phyloP scores from a whole-genome alignment of 345 rosid genomes.

The Hirschfeldia incana region DNA sequence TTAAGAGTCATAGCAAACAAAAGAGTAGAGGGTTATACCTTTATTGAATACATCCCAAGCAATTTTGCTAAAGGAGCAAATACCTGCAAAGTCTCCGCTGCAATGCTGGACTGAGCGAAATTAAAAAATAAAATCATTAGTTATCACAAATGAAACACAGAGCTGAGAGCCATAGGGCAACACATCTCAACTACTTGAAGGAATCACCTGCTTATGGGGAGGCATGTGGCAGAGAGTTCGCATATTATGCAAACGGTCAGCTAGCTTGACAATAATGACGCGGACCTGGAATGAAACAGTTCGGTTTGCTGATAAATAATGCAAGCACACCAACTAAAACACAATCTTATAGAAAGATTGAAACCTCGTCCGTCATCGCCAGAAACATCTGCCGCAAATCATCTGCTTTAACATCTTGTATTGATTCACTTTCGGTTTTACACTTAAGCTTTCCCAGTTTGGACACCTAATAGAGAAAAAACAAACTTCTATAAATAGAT shows the following conservation, averaged over 20 bases:
- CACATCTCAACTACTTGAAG: slow-evolving; percentile 13
- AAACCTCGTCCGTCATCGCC: slow-evolving; percentile 97
- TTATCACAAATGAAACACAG: slow-evolving; percentile 20
- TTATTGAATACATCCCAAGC: slow-evolving; percentile 96
- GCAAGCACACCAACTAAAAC: slow-evolving; percentile 18
- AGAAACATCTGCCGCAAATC: slow-evolving; percentile 98
- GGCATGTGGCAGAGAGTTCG: slow-evolving; percentile 96
- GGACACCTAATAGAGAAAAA: slow-evolving; percentile 62
- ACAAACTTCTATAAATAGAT: slow-evolving; percentile 10
- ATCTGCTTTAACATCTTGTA: slow-evolving; percentile 98
- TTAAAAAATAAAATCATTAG: slow-evolving; percentile 34
- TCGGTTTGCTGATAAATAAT: slow-evolving; percentile 23
- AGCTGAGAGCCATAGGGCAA: slow-evolving; percentile 15
- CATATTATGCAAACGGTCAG: slow-evolving; percentile 98
- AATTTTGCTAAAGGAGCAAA: slow-evolving; percentile 98
- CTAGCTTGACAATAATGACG: slow-evolving; percentile 96
- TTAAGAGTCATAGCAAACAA: not conserved
- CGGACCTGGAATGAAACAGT: slow-evolving; percentile 68
- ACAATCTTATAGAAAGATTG: not conserved
- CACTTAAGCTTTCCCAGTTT: slow-evolving; percentile 91
- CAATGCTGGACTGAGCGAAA: slow-evolving; percentile 84
- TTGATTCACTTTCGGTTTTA: slow-evolving; percentile 68
- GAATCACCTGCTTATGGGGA: slow-evolving; percentile 85
- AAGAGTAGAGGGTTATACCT: slow-evolving; percentile 50
- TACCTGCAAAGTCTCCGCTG: slow-evolving; percentile 92